A percentile compares a stretch with the other conserved stretches of the same genome.
Conservation (phyloP, 208 protist species). For the Trichomonas tenax region DNA sequence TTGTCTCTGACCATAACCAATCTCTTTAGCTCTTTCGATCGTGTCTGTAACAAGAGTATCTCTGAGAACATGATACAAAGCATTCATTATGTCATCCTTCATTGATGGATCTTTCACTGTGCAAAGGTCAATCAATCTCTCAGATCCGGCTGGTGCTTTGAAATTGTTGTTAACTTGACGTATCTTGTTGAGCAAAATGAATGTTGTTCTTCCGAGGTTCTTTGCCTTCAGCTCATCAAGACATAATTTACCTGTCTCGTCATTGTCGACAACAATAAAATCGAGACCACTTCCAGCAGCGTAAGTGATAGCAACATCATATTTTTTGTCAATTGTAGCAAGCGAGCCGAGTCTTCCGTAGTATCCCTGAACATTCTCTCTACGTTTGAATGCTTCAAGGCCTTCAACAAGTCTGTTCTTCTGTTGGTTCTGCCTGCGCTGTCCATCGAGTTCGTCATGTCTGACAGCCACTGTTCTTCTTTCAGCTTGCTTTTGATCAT, state of each 20-base stretch:
- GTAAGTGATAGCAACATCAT: conserved; percentile 90
- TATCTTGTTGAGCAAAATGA: conserved; percentile 77
- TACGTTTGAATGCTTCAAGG: conserved; percentile 21
- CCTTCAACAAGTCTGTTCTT: conserved; percentile 24
- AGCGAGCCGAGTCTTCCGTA: conserved; percentile 86
- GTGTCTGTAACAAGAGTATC: neutral
- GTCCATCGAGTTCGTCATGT: neutral
- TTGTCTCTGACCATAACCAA: conserved; percentile 30
- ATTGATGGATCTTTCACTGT: neutral
- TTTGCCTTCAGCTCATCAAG: conserved; percentile 63
- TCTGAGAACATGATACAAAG: neutral
- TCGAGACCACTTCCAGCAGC: conserved; percentile 71
- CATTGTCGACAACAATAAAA: conserved; percentile 89
- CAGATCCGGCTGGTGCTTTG: conserved; percentile 32
- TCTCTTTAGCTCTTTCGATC: neutral
- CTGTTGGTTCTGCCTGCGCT: neutral
- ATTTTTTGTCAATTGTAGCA: conserved; percentile 77
- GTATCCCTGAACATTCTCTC: conserved; percentile 42
- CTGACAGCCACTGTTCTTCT: neutral
- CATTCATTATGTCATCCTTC: neutral
- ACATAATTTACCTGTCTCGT: conserved; percentile 61
- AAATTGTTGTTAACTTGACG: conserved; percentile 46
- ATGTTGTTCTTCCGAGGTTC: conserved; percentile 78
- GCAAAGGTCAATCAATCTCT: conserved; percentile 29
- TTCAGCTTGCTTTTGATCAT: neutral